These are phyloP conservation scores for Thelonectria discophora DNA, from an alignment of 2,329 filamentous ascomycete genomes.

Conservation along the genomic window DNA sequence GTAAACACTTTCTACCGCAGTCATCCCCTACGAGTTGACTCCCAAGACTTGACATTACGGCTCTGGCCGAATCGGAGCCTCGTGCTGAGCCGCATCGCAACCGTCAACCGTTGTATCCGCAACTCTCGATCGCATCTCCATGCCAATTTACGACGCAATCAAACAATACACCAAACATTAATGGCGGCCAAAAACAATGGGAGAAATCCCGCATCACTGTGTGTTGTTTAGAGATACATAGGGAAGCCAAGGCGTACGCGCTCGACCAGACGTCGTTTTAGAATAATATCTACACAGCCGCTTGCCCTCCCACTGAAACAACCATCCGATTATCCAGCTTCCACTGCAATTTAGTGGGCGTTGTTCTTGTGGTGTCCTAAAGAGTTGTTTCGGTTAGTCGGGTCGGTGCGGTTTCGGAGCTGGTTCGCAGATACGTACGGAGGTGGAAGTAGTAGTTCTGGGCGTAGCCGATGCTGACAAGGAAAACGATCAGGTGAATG, in stretches of 20 bases:
- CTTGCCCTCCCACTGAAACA: conserved; percentile 38
- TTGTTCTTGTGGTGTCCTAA: conserved; percentile 99
- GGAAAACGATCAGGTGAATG: conserved; percentile 81
- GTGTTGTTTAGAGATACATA: conserved; percentile 45
- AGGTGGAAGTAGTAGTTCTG: conserved; percentile 99
- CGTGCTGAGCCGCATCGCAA: not conserved
- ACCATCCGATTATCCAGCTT: conserved; percentile 35
- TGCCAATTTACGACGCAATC: not conserved
- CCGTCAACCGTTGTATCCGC: not conserved
- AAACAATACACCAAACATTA: not conserved
- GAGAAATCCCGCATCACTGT: conserved; percentile 42
- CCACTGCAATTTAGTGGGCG: conserved; percentile 75
- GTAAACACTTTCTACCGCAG: too few species aligned
- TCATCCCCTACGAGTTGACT: not conserved
- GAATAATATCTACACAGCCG: conserved; percentile 55
- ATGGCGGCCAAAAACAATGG: not conserved
- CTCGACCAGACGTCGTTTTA: conserved; percentile 47
- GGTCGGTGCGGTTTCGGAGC: conserved; percentile 6
- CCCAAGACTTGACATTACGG: not conserved
- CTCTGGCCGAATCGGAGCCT: not conserved
- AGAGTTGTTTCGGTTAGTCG: conserved; percentile 29
- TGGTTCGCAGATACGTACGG: conserved; percentile 69
- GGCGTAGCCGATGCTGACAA: conserved; percentile 87
- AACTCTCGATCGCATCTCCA: not conserved
- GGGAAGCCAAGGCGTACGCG: conserved; percentile 47